Percentiles rank a stretch among this genome's conserved stretches.
phyloP scores from a whole-genome alignment of 306 rosid species.

The Begonia masoniana region DNA sequence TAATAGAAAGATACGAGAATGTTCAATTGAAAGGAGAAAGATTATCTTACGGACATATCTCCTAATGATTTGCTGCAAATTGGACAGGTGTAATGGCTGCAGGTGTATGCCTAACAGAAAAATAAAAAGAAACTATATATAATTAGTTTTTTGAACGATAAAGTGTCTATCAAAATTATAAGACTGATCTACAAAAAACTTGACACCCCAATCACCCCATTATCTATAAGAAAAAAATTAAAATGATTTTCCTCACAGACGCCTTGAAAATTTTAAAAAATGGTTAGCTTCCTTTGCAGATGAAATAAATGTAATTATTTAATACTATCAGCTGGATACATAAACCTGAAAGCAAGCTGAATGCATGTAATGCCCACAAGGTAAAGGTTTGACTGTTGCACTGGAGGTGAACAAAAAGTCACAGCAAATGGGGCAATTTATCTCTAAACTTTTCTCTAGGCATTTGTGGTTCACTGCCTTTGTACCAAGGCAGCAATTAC shows the following conservation, averaged over 20 bases:
- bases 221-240: not conserved
- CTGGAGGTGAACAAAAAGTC: conserved; percentile 93
- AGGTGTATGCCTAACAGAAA: conserved; percentile 73
- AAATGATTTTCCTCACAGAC: not conserved
- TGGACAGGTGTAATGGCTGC: conserved; percentile 95
- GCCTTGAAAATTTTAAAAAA: too few species aligned
- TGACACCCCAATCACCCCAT: too few species aligned
- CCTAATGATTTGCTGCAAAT: conserved; percentile 99
- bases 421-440: conserved; percentile 96
- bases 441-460: conserved; percentile 89
- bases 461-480: conserved; percentile 79
- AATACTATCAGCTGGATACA: not conserved
- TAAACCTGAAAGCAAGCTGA: conserved; percentile 98
- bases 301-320: not conserved
- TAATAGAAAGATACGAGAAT: too few species aligned
- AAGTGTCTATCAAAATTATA: too few species aligned
- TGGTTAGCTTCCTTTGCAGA: not conserved
- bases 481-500: conserved; percentile 93
- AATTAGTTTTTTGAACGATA: too few species aligned
- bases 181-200: too few species aligned
- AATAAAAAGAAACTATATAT: not conserved
- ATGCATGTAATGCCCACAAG: conserved; percentile 99
- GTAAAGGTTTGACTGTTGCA: conserved; percentile 83
- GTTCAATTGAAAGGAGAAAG: conserved; percentile 1
- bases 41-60: conserved; percentile 84